Evolutionary conservation across 805 yeast genomes (phyloP).

Genomic region (Ascoidea asiatica): DNA sequence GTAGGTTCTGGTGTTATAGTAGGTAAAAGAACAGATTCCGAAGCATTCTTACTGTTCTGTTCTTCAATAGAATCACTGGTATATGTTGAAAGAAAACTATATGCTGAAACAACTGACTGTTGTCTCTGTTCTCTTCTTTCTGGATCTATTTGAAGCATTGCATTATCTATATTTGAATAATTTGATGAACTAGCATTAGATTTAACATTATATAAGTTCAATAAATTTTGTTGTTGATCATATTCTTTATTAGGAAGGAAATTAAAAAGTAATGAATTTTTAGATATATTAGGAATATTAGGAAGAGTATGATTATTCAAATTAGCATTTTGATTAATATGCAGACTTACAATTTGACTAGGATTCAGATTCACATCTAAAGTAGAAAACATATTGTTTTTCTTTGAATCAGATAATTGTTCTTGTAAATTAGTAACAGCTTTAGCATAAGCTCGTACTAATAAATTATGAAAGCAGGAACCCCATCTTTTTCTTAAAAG

Average conservation of each 20-base stretch:
- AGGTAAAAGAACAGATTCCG: not conserved
- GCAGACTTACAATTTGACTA: too few relatives aligned
- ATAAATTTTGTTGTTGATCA: not conserved
- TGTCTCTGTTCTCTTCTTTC: not conserved
- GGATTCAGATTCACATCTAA: too few relatives aligned
- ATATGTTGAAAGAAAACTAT: not conserved
- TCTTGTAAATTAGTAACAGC: conserved; percentile 23
- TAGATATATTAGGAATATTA: too few relatives aligned
- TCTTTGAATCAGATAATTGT: too few relatives aligned
- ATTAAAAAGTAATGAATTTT: too few relatives aligned
- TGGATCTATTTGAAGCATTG: too few relatives aligned
- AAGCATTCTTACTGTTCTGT: not conserved
- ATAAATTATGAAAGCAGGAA: conserved; percentile 43
- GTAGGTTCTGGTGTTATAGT: not conserved
- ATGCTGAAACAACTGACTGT: not conserved
- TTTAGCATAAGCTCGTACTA: conserved; percentile 51
- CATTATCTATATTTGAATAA: not conserved
- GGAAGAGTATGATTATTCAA: too few relatives aligned
- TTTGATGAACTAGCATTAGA: not conserved
- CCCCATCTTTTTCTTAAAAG: conserved; percentile 72
- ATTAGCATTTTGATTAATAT: too few relatives aligned
- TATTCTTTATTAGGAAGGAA: too few relatives aligned
- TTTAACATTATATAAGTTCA: too few relatives aligned
- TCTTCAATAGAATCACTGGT: not conserved
- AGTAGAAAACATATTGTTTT: too few relatives aligned